phyloP scores from a whole-genome alignment of 139 green algal genomes.

The Chloropicon primus region DNA sequence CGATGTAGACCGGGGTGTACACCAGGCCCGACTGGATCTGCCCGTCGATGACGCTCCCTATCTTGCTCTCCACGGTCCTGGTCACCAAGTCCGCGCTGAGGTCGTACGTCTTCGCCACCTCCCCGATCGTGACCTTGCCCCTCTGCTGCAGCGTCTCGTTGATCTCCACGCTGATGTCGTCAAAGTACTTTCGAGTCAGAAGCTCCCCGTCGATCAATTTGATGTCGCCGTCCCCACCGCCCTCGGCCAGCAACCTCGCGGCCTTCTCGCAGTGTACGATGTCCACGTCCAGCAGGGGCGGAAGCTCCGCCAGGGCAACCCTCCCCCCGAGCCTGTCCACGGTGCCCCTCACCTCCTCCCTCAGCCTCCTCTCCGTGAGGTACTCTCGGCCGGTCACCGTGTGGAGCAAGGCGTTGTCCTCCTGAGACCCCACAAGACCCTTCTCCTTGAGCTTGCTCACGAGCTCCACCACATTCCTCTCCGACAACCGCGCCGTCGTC shows the following conservation, averaged over 20 bases:
- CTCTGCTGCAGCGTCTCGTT: conserved; percentile 56
- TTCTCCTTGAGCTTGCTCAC: conserved; percentile 67
- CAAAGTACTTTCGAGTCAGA: conserved; percentile 67
- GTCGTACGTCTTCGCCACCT: conserved; percentile 61
- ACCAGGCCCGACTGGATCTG: conserved; percentile 58
- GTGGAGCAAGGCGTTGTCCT: conserved; percentile 54
- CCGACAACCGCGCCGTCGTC: conserved; percentile 44
- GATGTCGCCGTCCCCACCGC: conserved; percentile 10
- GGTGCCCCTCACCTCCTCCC: conserved; percentile 30
- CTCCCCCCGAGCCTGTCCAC: conserved; percentile 42
- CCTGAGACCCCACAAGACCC: conserved; percentile 29
- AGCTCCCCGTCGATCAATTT: conserved; percentile 65
- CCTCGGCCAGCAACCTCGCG: conserved; percentile 8
- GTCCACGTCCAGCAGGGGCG: conserved; percentile 59
- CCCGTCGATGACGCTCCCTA: conserved; percentile 50
- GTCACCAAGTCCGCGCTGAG: conserved; percentile 64
- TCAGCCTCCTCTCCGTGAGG: conserved; percentile 51
- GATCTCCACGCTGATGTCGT: conserved; percentile 61
- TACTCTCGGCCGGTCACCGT: conserved; percentile 75
- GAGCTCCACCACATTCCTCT: conserved; percentile 80
- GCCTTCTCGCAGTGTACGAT: conserved; percentile 49
- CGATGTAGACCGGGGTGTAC: conserved; percentile 68
- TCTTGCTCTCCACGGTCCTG: conserved; percentile 23
- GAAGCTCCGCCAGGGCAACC: conserved; percentile 62
- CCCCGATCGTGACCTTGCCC: conserved; percentile 45